A percentile compares a stretch with the other conserved stretches of the same genome.
These are phyloP conservation scores for Penicillium aurantiogriseum DNA, from an alignment of 2,329 filamentous ascomycete genomes.

Conservation along the genomic window DNA sequence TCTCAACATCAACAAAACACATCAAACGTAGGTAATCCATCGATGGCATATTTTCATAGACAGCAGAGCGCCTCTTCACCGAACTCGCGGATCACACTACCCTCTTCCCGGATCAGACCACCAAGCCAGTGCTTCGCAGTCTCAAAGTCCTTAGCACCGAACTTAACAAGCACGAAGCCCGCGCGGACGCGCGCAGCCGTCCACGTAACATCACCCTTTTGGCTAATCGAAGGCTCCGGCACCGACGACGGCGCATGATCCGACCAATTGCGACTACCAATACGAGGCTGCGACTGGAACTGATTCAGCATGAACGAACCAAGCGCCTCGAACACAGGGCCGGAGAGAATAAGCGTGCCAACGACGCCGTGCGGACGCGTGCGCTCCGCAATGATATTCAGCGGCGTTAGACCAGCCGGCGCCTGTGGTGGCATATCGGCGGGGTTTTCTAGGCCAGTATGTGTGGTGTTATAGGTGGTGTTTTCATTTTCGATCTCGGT, in stretches of 20 bases:
- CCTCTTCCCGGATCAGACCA: slow-evolving; percentile 70
- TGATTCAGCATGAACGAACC: slow-evolving; percentile 74
- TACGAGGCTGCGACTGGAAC: slow-evolving; percentile 73
- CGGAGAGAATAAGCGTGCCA: slow-evolving; percentile 80
- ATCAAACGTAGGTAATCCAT: background rate
- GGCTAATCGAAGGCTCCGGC: slow-evolving; percentile 40
- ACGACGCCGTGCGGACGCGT: slow-evolving; percentile 76
- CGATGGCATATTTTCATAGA: slow-evolving; percentile 41
- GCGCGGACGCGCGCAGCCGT: slow-evolving; percentile 72
- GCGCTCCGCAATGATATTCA: slow-evolving; percentile 47
- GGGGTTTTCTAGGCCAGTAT: slow-evolving; percentile 4
- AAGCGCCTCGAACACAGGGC: slow-evolving; percentile 64
- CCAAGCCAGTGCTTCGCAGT: slow-evolving; percentile 77
- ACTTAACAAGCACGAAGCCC: slow-evolving; percentile 87
- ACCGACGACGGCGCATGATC: slow-evolving; percentile 25
- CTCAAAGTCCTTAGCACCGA: slow-evolving; percentile 79
- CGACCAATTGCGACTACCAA: slow-evolving; percentile 76
- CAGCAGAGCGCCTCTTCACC: slow-evolving; percentile 81
- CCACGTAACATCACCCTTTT: slow-evolving; percentile 64
- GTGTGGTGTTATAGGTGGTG: slow-evolving; percentile 5
- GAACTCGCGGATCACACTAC: slow-evolving; percentile 68
- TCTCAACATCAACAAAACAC: background rate
- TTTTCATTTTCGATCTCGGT: slow-evolving; percentile 38
- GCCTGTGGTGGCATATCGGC: slow-evolving; percentile 16
- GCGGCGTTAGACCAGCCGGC: slow-evolving; percentile 20